A percentile compares a stretch with the other conserved stretches of the same genome.
phyloP scores from a whole-genome alignment of 1,284 basidiomycete species.

The Naganishia cerealis region DNA sequence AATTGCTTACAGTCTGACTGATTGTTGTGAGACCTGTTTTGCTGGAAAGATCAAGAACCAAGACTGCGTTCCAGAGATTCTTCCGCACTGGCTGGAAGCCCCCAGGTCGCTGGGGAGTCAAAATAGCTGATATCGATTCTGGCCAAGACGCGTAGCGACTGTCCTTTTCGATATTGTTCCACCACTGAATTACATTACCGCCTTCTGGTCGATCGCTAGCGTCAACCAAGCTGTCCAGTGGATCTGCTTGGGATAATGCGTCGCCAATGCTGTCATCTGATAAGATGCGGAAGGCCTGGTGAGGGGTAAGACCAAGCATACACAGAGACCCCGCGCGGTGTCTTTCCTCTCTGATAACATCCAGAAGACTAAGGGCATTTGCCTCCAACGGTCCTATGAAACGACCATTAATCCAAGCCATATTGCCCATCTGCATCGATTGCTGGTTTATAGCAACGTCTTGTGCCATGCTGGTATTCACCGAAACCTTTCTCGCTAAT shows the following conservation, averaged over 20 bases:
- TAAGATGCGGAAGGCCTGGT: slow-evolving; percentile 70
- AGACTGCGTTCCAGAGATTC: slow-evolving; percentile 78
- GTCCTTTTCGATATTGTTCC: slow-evolving; percentile 88
- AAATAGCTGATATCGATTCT: slow-evolving; percentile 50
- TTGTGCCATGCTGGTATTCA: slow-evolving; percentile 54
- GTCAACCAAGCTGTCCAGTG: slow-evolving; percentile 76
- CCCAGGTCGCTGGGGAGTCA: slow-evolving; percentile 71
- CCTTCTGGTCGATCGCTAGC: slow-evolving; percentile 81
- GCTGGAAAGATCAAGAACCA: slow-evolving; percentile 74
- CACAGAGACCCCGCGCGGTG: slow-evolving; percentile 64
- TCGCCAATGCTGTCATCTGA: slow-evolving; percentile 63
- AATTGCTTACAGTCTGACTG: slow-evolving; percentile 62
- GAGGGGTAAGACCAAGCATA: slow-evolving; percentile 63
- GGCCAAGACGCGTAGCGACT: slow-evolving; percentile 55
- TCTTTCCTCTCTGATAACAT: slow-evolving; percentile 72
- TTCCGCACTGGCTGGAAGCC: slow-evolving; percentile 69
- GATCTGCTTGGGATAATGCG: slow-evolving; percentile 59
- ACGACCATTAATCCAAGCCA: slow-evolving; percentile 78
- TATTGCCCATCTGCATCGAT: slow-evolving; percentile 45
- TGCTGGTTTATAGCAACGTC: slow-evolving; percentile 62
- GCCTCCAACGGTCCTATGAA: slow-evolving; percentile 62
- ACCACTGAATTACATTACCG: slow-evolving; percentile 73
- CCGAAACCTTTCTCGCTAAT: slow-evolving; percentile 65
- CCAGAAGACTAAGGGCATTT: slow-evolving; percentile 59
- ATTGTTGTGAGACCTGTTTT: slow-evolving; percentile 65